Percentiles rank a stretch among this genome's conserved stretches.
These are phyloP conservation scores for Xylaria sp. DNA, from an alignment of 2,329 filamentous ascomycete genomes.

Conservation along the genomic window DNA sequence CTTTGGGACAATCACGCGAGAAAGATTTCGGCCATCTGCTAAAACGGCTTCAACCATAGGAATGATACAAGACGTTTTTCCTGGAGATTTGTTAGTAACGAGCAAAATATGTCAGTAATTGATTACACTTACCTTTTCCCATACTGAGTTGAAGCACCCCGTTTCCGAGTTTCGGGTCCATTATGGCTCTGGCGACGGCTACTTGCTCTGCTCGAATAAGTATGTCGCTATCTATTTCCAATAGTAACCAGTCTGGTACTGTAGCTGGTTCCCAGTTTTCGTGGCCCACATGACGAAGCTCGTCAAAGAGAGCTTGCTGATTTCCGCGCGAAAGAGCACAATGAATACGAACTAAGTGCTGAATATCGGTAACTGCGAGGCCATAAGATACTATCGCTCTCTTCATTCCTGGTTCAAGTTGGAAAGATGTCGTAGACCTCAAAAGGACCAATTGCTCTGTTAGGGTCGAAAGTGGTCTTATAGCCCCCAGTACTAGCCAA, in stretches of 20 bases:
- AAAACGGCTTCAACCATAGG: conserved; percentile 61
- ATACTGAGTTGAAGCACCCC: conserved; percentile 75
- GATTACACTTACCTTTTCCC: conserved; percentile 58
- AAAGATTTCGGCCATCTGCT: conserved; percentile 58
- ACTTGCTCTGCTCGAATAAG: conserved; percentile 71
- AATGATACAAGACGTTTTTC: conserved; percentile 69
- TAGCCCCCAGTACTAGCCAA: conserved; percentile 55
- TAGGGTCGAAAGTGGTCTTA: conserved; percentile 59
- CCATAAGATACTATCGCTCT: conserved; percentile 57
- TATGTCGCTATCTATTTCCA: conserved; percentile 74
- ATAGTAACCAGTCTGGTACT: conserved; percentile 69
- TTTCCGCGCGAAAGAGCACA: conserved; percentile 45
- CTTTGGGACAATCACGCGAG: conserved; percentile 66
- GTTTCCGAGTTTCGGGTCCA: conserved; percentile 64
- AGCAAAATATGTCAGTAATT: background rate
- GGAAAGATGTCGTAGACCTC: conserved; percentile 45
- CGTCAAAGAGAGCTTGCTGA: conserved; percentile 51
- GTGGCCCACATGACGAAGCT: conserved; percentile 62
- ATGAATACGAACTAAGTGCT: conserved; percentile 57
- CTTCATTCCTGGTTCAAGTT: conserved; percentile 52
- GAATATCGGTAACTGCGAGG: conserved; percentile 54
- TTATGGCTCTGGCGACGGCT: conserved; percentile 69
- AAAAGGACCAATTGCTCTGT: conserved; percentile 59
- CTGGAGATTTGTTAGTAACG: conserved; percentile 45
- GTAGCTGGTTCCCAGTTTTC: conserved; percentile 64